Percentiles rank a stretch among this genome's conserved stretches.
Conservation (phyloP, 2,329 filamentous ascomycete species). For the Aspergillus sp. region DNA sequence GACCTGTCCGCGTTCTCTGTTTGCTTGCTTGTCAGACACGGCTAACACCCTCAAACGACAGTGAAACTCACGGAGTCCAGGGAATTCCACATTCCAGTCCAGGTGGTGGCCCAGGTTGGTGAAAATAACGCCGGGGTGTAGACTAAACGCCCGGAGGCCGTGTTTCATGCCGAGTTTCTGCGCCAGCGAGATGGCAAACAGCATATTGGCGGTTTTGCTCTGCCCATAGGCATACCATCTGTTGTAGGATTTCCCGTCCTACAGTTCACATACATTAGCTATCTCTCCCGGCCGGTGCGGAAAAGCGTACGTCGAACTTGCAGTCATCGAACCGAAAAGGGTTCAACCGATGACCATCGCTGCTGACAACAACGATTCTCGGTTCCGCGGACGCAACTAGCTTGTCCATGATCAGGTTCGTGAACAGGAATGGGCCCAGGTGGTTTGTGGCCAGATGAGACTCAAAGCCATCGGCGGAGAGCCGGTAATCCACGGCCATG, state of each 20-base stretch:
- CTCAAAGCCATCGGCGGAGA: constrained; percentile 30
- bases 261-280: constrained; percentile 1
- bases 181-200: constrained; percentile 34
- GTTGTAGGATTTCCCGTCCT: constrained; percentile 19
- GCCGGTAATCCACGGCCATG: constrained; percentile 22
- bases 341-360: constrained; percentile 35
- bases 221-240: constrained; percentile 36
- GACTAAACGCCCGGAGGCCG: constrained; percentile 13
- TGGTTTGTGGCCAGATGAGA: constrained; percentile 32
- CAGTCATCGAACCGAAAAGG: constrained; percentile 38
- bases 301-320: constrained; percentile 38
- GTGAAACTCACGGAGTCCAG: constrained; percentile 6
- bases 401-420: constrained; percentile 29
- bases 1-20: constrained; percentile 6
- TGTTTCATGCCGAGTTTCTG: constrained; percentile 12
- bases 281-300: no score
- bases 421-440: constrained; percentile 32
- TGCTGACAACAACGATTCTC: constrained; percentile 38
- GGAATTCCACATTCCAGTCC: constrained; percentile 9
- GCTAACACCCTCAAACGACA: constrained; percentile 2
- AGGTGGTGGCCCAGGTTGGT: constrained; percentile 14
- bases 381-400: constrained; percentile 15
- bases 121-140: constrained; percentile 20
- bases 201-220: constrained; percentile 39
- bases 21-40: no score